These are phyloP conservation scores for Botrytis pseudocinerea DNA, from an alignment of 2,329 filamentous ascomycete species.

Conservation along the genomic window DNA sequence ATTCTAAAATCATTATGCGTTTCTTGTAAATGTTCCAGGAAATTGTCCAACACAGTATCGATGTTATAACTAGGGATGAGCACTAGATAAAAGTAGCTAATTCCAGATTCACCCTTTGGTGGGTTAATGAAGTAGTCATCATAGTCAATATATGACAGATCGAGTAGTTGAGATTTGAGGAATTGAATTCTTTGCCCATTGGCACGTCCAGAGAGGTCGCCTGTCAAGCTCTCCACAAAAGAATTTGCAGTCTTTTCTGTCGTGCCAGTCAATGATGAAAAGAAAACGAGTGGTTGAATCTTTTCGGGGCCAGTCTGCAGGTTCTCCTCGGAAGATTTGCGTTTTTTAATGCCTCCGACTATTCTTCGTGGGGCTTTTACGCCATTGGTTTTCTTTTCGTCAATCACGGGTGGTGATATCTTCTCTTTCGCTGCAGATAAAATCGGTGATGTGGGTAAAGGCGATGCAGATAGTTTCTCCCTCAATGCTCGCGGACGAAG, in stretches of 20 bases:
- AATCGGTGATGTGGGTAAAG: conserved; percentile 32
- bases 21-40: conserved; percentile 83
- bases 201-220: conserved; percentile 36
- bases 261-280: conserved; percentile 81
- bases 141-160: conserved; percentile 84
- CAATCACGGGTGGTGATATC: conserved; percentile 11
- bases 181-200: conserved; percentile 42
- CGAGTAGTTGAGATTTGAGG: conserved; percentile 64
- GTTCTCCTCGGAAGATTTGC: conserved; percentile 36
- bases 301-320: conserved; percentile 43
- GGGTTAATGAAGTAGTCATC: conserved; percentile 87
- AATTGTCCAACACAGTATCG: conserved; percentile 84
- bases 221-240: conserved; percentile 57
- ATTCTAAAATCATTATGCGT: conserved; percentile 97
- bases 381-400: conserved; percentile 31
- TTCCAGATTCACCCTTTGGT: conserved; percentile 57
- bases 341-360: conserved; percentile 39
- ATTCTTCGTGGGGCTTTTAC: conserved; percentile 44
- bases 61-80: conserved; percentile 93
- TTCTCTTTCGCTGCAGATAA: conserved; percentile 34
- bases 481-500: conserved; percentile 40
- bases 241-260: conserved; percentile 72
- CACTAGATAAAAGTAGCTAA: conserved; percentile 77
- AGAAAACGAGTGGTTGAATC: conserved; percentile 80
- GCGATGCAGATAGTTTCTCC: conserved; percentile 39